These are phyloP conservation scores for Phytopythium delawarense DNA, from an alignment of 352 stramenopile genomes.

Conservation along the genomic window DNA sequence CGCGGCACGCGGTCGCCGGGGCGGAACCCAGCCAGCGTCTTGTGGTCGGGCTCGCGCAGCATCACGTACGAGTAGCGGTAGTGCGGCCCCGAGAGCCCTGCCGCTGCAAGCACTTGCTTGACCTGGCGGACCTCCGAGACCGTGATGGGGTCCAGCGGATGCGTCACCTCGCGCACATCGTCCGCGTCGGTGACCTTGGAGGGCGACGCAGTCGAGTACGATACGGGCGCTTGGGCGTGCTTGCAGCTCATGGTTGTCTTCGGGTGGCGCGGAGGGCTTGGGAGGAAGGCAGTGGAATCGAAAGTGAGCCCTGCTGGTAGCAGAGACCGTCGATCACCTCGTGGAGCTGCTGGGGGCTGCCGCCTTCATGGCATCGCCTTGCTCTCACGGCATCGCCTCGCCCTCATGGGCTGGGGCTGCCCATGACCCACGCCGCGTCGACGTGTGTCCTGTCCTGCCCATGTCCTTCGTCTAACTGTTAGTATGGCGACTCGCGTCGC, in stretches of 20 bases:
- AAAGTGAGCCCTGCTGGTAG: background rate
- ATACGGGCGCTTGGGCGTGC: background rate
- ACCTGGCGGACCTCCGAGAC: constrained; percentile 29
- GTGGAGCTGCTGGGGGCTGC: background rate
- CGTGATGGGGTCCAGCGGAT: constrained; percentile 44
- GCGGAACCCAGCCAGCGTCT: constrained; percentile 31
- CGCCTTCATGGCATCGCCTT: background rate
- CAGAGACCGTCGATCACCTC: background rate
- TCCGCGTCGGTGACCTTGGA: background rate
- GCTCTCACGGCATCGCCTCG: no score
- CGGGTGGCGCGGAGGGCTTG: background rate
- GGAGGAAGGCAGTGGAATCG: background rate
- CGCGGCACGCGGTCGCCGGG: constrained; percentile 28
- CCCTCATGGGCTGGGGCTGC: background rate
- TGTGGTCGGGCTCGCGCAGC: constrained; percentile 42
- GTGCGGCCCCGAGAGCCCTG: constrained; percentile 23
- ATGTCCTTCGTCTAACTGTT: no score
- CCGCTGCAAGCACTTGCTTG: constrained; percentile 36
- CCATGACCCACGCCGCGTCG: constrained; percentile 4
- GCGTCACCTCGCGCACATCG: constrained; percentile 1
- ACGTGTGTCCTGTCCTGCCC: background rate
- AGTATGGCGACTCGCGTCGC: no score
- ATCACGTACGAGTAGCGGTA: constrained; percentile 48
- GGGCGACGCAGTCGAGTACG: background rate
- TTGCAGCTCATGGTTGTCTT: background rate